Evolutionary conservation across 1,139 yeast species (phyloP), one percentile per base, ranked within the genome.

Genomic region (Meyerozyma athensensis): DNA sequence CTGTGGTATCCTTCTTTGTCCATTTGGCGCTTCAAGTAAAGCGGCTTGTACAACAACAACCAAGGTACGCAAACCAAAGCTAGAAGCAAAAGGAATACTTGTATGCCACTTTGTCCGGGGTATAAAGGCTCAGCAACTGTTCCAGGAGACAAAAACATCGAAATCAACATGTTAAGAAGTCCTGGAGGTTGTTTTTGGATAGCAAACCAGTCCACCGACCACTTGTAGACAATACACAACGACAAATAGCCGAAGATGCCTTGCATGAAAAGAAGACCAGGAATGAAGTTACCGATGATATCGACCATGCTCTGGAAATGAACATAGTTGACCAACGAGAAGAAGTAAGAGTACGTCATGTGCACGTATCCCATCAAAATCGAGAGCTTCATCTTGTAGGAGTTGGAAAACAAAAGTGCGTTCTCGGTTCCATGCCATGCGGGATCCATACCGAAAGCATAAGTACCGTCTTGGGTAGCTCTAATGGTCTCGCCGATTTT

Each of bases 401-500:
- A 84, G 59, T 84, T 84, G 21, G 87, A 71, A 58, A 84, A 84
- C 42, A 84, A 63, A 46, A 84, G 68, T 7, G 79, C 79, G 58
- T 84, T 84, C 50, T 84, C 94, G 32, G 92, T 68, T 16, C 92
- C 90, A 56, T 84, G 94, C 94, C 94, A 84, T 2, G 79, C 81
- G 37, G 80, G 77, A 58, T 84, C 94, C 42, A 84, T 62, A 37
- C 94, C 94, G 50, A 82, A 62, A 10, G 77, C 64, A 52, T 83
- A 84, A 7, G 74, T 72, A 5, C 89, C 87, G 23, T 66, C 69
- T 42, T 68, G 63, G 12, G 60, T 64, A 9, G 83, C 90, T 33
- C 63, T 63, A 35, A 83, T 61, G 4, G 76, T 59, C 32, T 81
- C 80, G 32, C 89, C 87, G 36, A 61, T 61, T 42, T 74, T 59